Evolutionary conservation across 441 rosid genomes (phyloP), one percentile per base, ranked within the genome.

Genomic region (Manihot esculenta): DNA sequence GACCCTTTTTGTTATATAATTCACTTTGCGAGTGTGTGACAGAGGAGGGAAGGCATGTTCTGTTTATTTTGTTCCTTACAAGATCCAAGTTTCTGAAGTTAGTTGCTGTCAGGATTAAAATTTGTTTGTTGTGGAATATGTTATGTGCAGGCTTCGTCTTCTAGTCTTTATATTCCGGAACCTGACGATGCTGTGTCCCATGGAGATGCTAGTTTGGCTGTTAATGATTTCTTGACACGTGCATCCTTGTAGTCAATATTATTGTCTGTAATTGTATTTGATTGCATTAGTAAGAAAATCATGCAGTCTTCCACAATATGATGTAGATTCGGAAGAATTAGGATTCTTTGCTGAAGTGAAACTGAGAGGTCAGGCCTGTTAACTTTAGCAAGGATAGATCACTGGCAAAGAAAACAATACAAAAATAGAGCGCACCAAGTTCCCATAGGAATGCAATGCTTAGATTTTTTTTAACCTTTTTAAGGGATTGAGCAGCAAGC

Each of bases 121-220:
- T n/a, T n/a, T n/a, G n/a, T n/a, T n/a, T n/a, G n/a, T n/a, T 49
- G 21, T 49, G 57, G 54, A 33, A 47, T 74, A 23, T 74, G 18
- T 68, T 14, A 66, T 61, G 27, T 79, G 80, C 93, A 95, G 98
- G 96, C 87, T 59, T 89, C 98, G 8, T 80, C 97, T 23, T 81
- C 94, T 65, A 87, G 81, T 62, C 90, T 95, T 24, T 89, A 68
- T 84, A 85, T 95, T 83, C 99, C 99, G 27, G 99, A 93, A 62
- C 97, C 98, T 10, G 99, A 91, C 74, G 99, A 90, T 72, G 97
- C 98, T 0, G 98, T 96, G 30, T 82, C 97, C 62, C 99, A 96
- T 66, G 99, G 99, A 64, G 99, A 96, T 71, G 79, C 88, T 54
- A 87, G 71, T 79, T 95, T 96, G 24, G 99, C 96, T 41, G 98